Evolutionary conservation across 2,329 filamentous ascomycete species (phyloP).

Genomic region (Fulvia fulva): DNA sequence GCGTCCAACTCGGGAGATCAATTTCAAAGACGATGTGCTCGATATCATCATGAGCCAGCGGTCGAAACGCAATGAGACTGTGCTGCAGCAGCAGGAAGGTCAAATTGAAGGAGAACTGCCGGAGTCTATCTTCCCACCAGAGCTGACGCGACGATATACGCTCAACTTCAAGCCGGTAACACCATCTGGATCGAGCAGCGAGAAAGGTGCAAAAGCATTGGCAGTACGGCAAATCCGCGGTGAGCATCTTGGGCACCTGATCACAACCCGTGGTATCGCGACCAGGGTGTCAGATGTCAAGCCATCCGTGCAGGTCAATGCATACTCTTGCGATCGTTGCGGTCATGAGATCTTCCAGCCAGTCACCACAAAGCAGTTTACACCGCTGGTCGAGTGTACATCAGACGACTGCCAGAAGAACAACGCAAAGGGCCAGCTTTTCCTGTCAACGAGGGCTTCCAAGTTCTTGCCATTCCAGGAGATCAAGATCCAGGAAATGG

Average conservation of each 20-base stretch:
- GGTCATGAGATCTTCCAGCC: conserved; percentile 98
- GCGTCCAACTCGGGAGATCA: conserved; percentile 69
- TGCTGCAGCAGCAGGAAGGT: conserved; percentile 46
- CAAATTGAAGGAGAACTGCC: conserved; percentile 53
- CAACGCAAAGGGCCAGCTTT: conserved; percentile 88
- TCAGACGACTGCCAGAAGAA: conserved; percentile 87
- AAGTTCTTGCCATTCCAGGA: conserved; percentile 98
- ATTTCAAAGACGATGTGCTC: conserved; percentile 95
- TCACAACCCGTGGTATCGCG: conserved; percentile 89
- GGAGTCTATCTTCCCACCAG: conserved; percentile 80
- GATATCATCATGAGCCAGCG: conserved; percentile 95
- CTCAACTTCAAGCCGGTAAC: conserved; percentile 92
- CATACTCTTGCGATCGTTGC: conserved; percentile 94
- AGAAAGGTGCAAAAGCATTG: conserved; percentile 58
- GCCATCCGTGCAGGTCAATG: conserved; percentile 94
- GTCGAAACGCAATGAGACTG: conserved; percentile 75
- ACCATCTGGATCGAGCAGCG: conserved; percentile 62
- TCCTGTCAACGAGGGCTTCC: conserved; percentile 89
- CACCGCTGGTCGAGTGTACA: conserved; percentile 79
- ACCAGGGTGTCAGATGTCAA: conserved; percentile 97
- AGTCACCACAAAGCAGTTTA: conserved; percentile 83
- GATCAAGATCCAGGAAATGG: conserved; percentile 97
- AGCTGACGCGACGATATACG: conserved; percentile 89
- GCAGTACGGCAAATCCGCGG: conserved; percentile 92
- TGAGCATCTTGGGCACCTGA: conserved; percentile 87